Percentiles rank a stretch among this genome's conserved stretches.
Conservation (phyloP, 1,139 yeast genomes). For the Geotrichum armillariae region DNA sequence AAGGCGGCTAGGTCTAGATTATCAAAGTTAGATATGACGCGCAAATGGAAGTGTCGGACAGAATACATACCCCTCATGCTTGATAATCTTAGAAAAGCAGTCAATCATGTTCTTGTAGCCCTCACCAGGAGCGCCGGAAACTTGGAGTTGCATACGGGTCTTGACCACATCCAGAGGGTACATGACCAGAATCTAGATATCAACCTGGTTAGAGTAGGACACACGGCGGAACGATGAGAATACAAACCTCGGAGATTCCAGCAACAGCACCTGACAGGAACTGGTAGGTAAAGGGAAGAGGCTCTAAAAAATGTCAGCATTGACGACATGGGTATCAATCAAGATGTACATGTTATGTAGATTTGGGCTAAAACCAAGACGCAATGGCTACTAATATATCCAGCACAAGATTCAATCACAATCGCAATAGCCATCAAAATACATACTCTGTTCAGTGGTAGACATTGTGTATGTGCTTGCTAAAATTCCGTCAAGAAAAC, state of each 20-base stretch:
- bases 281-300: conserved; percentile 86
- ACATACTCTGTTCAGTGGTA: conserved; percentile 13
- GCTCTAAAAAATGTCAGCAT: conserved; percentile 20
- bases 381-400: too few species aligned
- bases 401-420: too few species aligned
- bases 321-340: too few species aligned
- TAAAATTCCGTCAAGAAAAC: neutral
- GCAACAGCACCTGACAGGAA: conserved; percentile 96
- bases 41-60: neutral
- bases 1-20: conserved; percentile 52
- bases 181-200: conserved; percentile 87
- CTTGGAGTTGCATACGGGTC: conserved; percentile 92
- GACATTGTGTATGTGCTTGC: conserved; percentile 6
- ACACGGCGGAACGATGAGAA: too few species aligned
- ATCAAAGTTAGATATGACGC: neutral
- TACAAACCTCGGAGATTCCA: conserved; percentile 77
- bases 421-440: too few species aligned
- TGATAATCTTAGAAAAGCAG: conserved; percentile 78
- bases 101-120: conserved; percentile 82
- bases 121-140: conserved; percentile 50
- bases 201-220: too few species aligned
- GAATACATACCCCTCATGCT: conserved; percentile 64
- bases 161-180: conserved; percentile 97
- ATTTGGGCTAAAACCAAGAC: too few species aligned
- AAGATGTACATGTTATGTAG: too few species aligned